Conservation (phyloP, 2,329 filamentous ascomycete species). For the Bipolaris oryzae region DNA sequence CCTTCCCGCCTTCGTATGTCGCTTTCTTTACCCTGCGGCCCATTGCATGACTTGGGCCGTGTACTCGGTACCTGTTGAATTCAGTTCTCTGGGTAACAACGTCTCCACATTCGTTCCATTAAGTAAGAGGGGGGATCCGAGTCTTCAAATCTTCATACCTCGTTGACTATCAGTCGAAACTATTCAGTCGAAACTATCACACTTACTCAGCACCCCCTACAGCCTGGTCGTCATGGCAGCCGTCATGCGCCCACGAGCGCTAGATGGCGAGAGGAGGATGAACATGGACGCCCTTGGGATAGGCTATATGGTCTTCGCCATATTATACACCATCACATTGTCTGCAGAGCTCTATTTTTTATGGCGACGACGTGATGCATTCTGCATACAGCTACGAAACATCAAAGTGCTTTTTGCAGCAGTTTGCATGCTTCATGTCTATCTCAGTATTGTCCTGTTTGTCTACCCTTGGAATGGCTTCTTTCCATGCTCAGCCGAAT, state of each 20-base stretch:
- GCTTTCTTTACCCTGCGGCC: constrained; percentile 39
- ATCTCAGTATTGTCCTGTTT: constrained; percentile 44
- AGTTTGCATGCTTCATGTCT: constrained; percentile 45
- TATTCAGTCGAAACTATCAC: constrained; percentile 16
- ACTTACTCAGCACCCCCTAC: constrained; percentile 20
- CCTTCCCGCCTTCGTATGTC: constrained; percentile 24
- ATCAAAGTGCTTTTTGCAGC: constrained; percentile 44
- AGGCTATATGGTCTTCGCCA: constrained; percentile 39
- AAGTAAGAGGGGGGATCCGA: constrained; percentile 33
- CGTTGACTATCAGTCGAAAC: constrained; percentile 12
- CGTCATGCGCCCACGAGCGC: constrained; percentile 29
- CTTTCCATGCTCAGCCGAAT: constrained; percentile 47
- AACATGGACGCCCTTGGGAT: constrained; percentile 44
- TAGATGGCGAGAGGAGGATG: constrained; percentile 36
- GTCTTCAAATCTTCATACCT: constrained; percentile 22
- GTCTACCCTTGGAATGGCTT: constrained; percentile 47
- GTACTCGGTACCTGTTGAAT: constrained; percentile 28
- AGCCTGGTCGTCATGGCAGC: constrained; percentile 43
- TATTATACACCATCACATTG: constrained; percentile 44
- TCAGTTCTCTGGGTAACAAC: constrained; percentile 28
- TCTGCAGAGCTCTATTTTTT: constrained; percentile 39
- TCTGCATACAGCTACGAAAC: constrained; percentile 43
- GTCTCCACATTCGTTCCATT: constrained; percentile 34
- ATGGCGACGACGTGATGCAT: constrained; percentile 35
- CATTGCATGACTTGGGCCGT: constrained; percentile 31